Evolutionary conservation across 192 early-diverging fungal genomes (phyloP).

Genomic region (Backusella morwellensis): DNA sequence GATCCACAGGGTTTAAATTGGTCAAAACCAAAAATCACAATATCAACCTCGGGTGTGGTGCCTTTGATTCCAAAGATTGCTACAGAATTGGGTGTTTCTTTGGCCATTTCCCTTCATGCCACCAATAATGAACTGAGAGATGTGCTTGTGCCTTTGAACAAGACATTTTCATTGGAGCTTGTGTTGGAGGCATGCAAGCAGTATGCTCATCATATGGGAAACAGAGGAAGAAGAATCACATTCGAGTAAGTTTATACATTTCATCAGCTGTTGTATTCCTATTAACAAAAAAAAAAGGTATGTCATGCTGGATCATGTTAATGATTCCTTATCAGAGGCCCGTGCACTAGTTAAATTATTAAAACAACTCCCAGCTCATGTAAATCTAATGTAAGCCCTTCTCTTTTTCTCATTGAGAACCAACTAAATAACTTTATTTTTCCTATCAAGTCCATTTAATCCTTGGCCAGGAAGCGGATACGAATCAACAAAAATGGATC

Average conservation of each 20-base stretch:
- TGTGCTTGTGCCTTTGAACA: conserved; percentile 83
- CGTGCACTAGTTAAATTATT: conserved; percentile 62
- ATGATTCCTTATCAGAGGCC: conserved; percentile 73
- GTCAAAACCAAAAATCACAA: conserved; percentile 75
- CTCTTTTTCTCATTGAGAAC: background rate
- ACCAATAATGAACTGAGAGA: conserved; percentile 73
- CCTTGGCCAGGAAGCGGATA: conserved; percentile 82
- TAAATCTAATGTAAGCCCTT: conserved; percentile 62
- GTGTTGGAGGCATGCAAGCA: conserved; percentile 69
- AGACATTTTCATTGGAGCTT: conserved; percentile 71
- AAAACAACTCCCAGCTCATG: conserved; percentile 65
- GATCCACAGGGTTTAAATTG: conserved; percentile 55
- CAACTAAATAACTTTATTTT: background rate
- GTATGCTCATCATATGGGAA: conserved; percentile 52
- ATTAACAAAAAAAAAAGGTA: conserved; percentile 43
- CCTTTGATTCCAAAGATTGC: conserved; percentile 79
- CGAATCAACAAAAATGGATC: conserved; percentile 49
- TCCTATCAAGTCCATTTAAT: conserved; percentile 68
- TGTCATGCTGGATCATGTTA: conserved; percentile 86
- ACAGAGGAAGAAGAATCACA: conserved; percentile 69
- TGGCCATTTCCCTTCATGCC: conserved; percentile 87
- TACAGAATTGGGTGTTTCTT: conserved; percentile 61
- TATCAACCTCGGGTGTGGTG: conserved; percentile 83
- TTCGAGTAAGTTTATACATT: conserved; percentile 62
- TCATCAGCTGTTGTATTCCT: background rate